Conservation (phyloP, 345 rosid species). For the Psidium friedrichsthalianum region DNA sequence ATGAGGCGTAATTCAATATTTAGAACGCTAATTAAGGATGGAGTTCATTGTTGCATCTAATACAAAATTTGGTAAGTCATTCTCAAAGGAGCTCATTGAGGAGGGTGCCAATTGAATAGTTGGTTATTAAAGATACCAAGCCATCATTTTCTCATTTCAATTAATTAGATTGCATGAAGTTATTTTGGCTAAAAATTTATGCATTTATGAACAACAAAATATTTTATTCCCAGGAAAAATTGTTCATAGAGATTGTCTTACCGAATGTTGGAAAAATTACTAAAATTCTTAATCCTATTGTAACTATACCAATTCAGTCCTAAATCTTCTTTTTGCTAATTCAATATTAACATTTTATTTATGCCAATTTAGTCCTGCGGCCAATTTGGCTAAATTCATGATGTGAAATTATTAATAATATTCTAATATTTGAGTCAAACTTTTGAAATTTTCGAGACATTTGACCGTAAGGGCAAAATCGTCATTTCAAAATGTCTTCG, state of each 20-base stretch:
- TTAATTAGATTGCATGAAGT: not conserved
- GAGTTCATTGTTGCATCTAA: not conserved
- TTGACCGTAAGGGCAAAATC: too few species aligned
- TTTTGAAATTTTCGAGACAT: too few species aligned
- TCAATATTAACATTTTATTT: too few species aligned
- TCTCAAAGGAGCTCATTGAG: not conserved
- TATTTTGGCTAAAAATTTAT: not conserved
- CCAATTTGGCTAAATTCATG: too few species aligned
- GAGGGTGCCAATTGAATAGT: not conserved
- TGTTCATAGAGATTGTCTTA: not conserved
- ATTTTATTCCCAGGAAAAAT: not conserved
- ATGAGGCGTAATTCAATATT: too few species aligned
- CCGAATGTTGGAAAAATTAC: not conserved
- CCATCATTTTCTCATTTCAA: not conserved
- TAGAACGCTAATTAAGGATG: not conserved
- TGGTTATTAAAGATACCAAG: not conserved
- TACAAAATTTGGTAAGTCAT: not conserved
- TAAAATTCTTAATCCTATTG: too few species aligned
- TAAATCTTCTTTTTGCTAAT: too few species aligned
- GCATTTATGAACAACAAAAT: not conserved
- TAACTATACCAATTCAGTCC: too few species aligned
- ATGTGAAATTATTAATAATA: too few species aligned
- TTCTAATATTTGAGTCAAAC: too few species aligned
- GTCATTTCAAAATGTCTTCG: too few species aligned
- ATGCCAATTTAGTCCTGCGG: too few species aligned